Base-by-base conservation (phyloP, 1,284 basidiomycete species). In the Afroboletus lepidellus region DNA sequence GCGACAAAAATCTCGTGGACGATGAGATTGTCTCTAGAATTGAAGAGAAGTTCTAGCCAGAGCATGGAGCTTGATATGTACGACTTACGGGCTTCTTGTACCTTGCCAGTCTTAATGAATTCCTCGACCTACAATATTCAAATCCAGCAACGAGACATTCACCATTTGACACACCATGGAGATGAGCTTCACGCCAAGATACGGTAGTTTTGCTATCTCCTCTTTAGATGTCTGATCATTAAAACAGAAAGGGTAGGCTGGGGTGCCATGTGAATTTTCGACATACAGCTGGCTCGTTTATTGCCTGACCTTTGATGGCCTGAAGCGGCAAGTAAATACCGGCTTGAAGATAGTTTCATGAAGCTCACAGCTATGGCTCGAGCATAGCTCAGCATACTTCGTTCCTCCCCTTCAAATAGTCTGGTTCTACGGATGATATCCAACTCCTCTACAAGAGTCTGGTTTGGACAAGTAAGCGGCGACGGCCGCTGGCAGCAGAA, bases 311-410 rank as follows among this genome's bases (percentile, higher is more conserved):
- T 77, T 89, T 88, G 55, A 89, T 73, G 1, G 72, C 60, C 84
- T 86, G 39, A n/a, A 48, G 48, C 16, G 12, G 30, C 25, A 37
- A 16, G 38, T 57, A 39, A 52, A 21, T 21, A 32, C 44, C 6
- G 41, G 27, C 18, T 9, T n/a, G n/a, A 11, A 12, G 21, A 16
- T 16, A 41, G 25, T 15, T 38, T 36, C 41, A 38, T 23, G 48
- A 9, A 16, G 58, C 82, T 61, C 62, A 85, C 83, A n/a, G 81
- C 76, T 55, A 87, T 81, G 1, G 84, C 80, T 39, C 85, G 75
- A 41, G 80, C 75, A 58, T 90, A 90, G 57, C 80, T 83, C 45
- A 90, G 67, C 42, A 81, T 80, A 60, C 84, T 88, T 30, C 80
- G 71, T 11, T 75, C 74, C 51, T 86, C 78, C 6, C 84, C 82